Evolutionary conservation across 73 alveolate genomes (phyloP), one percentile per base, ranked within the genome.

Genomic region (Paramecium tetraurelia): DNA sequence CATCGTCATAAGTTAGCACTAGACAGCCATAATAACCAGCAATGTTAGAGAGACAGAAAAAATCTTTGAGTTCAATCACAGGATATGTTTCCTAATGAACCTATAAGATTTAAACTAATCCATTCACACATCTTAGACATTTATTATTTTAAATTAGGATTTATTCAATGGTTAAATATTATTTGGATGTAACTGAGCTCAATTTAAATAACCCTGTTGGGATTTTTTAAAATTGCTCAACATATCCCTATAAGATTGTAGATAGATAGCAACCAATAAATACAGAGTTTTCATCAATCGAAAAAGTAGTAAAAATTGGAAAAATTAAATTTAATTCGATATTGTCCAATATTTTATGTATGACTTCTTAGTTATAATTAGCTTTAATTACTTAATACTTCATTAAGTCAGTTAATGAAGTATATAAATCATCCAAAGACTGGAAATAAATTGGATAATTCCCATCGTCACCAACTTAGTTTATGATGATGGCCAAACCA

Each of bases 11-110:
- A 4, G 90, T 80, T 14, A 80, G 16, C 3, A 20, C 31, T 31
- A 80, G 10, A 63, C 90, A 80, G 4, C 90, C 90, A 80, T 80
- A 80, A 80, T 80, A 80, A 16, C 90, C 90, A 43, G 57, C 24
- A 1, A 8, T 11, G 11, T 44, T 44, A 43, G 40, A 40, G 0
- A n/a, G 33, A 48, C 90, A 80, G 9, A 12, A 1, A 14, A 80
- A 33, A 12, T 80, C 70, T 10, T 24, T 80, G 4, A 80, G 14
- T 22, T 80, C 46, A 43, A 80, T 80, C 3, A 22, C 33, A 20
- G 70, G 48, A 20, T 24, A 40, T 6, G 71, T 38, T 33, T 35
- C 31, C 2, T 80, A 24, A 44, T 41, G 72, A 16, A 43, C 31
- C 16, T 5, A 20, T 12, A 80, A 24, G 8, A 80, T 43, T 24